phyloP scores from a whole-genome alignment of 805 yeast genomes.

The Candida schatavii region DNA sequence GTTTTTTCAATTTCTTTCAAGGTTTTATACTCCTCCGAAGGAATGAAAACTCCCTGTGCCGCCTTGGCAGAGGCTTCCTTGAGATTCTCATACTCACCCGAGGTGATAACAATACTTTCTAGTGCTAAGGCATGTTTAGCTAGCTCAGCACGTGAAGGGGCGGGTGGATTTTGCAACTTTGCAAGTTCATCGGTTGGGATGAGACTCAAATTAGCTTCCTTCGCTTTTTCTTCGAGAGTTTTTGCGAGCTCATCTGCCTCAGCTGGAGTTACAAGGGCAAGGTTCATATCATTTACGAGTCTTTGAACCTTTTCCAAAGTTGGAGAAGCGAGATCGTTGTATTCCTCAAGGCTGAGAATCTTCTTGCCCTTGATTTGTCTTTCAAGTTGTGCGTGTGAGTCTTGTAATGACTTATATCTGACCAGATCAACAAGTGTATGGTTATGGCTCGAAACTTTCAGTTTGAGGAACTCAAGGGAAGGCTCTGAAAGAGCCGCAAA shows the following conservation, averaged over 20 bases:
- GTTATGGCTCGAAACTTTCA: slow-evolving; percentile 9
- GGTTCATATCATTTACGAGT: slow-evolving; percentile 25
- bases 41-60: background rate
- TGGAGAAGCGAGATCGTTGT: slow-evolving; percentile 1
- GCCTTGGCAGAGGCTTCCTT: slow-evolving; percentile 11
- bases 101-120: slow-evolving; percentile 6
- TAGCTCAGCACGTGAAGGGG: slow-evolving; percentile 9
- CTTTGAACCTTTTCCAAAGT: slow-evolving; percentile 11
- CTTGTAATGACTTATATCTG: background rate
- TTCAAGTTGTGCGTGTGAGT: slow-evolving; percentile 2
- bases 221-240: slow-evolving; percentile 14
- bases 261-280: slow-evolving; percentile 26
- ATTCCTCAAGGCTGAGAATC: slow-evolving; percentile 17
- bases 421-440: slow-evolving; percentile 6
- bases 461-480: slow-evolving; percentile 12
- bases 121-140: slow-evolving; percentile 7
- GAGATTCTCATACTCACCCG: slow-evolving; percentile 8
- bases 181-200: slow-evolving; percentile 7
- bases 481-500: slow-evolving; percentile 12
- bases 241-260: slow-evolving; percentile 11
- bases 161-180: slow-evolving; percentile 5
- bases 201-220: slow-evolving; percentile 12
- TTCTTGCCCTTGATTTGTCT: slow-evolving; percentile 5
- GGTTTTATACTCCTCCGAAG: background rate
- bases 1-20: slow-evolving; percentile 10